Base-by-base conservation (phyloP, 2,329 filamentous ascomycete genomes). In the Colletotrichum shisoi region DNA sequence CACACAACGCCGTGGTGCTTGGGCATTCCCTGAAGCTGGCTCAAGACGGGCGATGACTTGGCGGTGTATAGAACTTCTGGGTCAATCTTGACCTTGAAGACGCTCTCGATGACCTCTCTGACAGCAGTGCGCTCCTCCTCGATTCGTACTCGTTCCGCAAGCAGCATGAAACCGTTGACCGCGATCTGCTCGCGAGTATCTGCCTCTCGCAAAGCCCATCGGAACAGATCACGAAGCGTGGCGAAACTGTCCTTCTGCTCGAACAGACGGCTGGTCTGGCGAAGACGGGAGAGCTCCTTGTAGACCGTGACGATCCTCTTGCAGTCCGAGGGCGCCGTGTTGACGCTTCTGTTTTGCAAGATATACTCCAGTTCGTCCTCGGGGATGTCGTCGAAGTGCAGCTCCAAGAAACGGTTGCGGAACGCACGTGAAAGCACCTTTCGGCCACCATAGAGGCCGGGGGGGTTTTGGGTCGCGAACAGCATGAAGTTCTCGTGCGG, bases 161-260 rank as follows among this genome's bases (percentile, higher is more conserved):
- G 85, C 11, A 99, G 85, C 93, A 99, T 97, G 76, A 94, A 99
- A 0, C 95, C 95, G 76, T 99, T 94, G 13, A 89, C 84, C 1
- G 95, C 95, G 65, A 99, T 88, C 70, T 97, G 89, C 70, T 98
- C 91, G 12, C 94, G 88, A 34, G 89, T 92, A 71, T 96, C 92
- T 0, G 93, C 93, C 63, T 89, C 87, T 72, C 95, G 87, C 63
- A 96, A 81, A 3, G 95, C 94, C 95, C 95, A 99, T 71, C 95
- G 86, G 75, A 99, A 99, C 44, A 99, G 82, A 77, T 99, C 95
- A 84, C 95, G 87, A 52, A 99, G 82, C 2, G 95, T 99, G 2
- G 96, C 95, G 77, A 99, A 99, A 76, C 94, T 94, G 75, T 94
- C 95, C 78, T 97, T 97, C 74, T 97, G 93, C 79, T 99, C 96